Percentiles rank a stretch among this genome's conserved stretches.
Evolutionary conservation across 2,329 filamentous ascomycete species (phyloP).

Genomic region (Malbranchea zuffiana): DNA sequence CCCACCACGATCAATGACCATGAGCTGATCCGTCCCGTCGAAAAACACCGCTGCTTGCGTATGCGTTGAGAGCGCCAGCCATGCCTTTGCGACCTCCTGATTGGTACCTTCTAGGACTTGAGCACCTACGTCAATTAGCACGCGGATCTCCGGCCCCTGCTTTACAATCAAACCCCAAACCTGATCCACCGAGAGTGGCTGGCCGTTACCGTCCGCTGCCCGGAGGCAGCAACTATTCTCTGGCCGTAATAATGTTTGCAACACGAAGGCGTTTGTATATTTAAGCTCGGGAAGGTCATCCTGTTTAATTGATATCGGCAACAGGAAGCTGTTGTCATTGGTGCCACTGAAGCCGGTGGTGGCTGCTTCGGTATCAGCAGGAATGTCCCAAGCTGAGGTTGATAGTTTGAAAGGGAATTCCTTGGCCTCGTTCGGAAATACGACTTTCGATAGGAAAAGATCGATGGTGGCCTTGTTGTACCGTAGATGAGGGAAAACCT

Average conservation of each 20-base stretch:
- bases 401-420: slow-evolving; percentile 52
- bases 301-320: slow-evolving; percentile 47
- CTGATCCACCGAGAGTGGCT: slow-evolving; percentile 27
- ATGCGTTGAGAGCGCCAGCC: slow-evolving; percentile 31
- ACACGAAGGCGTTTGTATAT: slow-evolving; percentile 54
- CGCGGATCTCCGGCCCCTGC: slow-evolving; percentile 35
- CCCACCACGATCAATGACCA: slow-evolving; percentile 11
- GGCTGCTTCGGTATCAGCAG: slow-evolving; percentile 33
- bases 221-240: slow-evolving; percentile 34
- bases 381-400: slow-evolving; percentile 55
- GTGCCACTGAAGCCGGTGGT: slow-evolving; percentile 58
- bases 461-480: slow-evolving; percentile 36
- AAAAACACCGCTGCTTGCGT: slow-evolving; percentile 46
- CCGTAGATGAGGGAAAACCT: slow-evolving; percentile 14
- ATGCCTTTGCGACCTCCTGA: slow-evolving; percentile 38
- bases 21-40: slow-evolving; percentile 14
- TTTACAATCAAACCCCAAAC: slow-evolving; percentile 36
- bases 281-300: slow-evolving; percentile 41
- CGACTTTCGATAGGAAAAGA: slow-evolving; percentile 46
- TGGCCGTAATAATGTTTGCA: slow-evolving; percentile 43
- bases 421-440: slow-evolving; percentile 49
- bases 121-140: slow-evolving; percentile 57
- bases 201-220: slow-evolving; percentile 8
- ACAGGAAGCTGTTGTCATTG: slow-evolving; percentile 45
- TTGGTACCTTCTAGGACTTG: slow-evolving; percentile 53